Base-by-base conservation (phyloP, 148 eudicot species). In the Vaccinium darrowii region DNA sequence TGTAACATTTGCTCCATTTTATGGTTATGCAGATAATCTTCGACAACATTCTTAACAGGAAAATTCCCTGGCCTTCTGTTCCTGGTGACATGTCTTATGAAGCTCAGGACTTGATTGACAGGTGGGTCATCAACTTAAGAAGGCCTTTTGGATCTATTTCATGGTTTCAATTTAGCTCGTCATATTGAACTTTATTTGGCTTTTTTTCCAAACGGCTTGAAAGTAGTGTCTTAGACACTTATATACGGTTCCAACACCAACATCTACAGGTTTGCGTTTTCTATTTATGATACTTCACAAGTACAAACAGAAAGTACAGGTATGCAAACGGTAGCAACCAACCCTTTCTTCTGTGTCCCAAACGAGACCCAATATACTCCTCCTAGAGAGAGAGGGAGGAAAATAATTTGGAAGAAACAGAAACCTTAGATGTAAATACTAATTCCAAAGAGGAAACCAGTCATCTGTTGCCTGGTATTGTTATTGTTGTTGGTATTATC, bases 61-160 rank as follows among this genome's bases (percentile, higher is more conserved):
- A 90, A 87, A 83, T 92, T 27, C 95, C 92, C 73, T 92, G 95
- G 95, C 95, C 93, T 82, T 88, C 95, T 73, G 81, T 89, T 84
- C 92, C 95, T 7, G 83, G 71, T 84, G 91, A 91, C 63, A 91
- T 92, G 90, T 92, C 95, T 15, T 50, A 18, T 79, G 95, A 90
- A 84, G 93, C 95, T 43, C 92, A 88, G 89, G 92, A 91, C 85
- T 84, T 92, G 83, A 90, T 92, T 84, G 88, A 87, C 86, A 91
- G 95, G 95, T 92, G 52, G 57, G 91, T 84, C 56, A 58, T 83
- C 67, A 27, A 49, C n/a, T 27, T 81, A 47, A 52, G 25, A 30
- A 30, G 21, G 74, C 67, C 25, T 71, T 76, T 15, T 58, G 43
- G 14, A 60, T 15, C 16, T 75, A 43, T 62, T 80, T 65, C n/a